phyloP scores from a whole-genome alignment of 345 rosid species.

The Moringa oleifera region DNA sequence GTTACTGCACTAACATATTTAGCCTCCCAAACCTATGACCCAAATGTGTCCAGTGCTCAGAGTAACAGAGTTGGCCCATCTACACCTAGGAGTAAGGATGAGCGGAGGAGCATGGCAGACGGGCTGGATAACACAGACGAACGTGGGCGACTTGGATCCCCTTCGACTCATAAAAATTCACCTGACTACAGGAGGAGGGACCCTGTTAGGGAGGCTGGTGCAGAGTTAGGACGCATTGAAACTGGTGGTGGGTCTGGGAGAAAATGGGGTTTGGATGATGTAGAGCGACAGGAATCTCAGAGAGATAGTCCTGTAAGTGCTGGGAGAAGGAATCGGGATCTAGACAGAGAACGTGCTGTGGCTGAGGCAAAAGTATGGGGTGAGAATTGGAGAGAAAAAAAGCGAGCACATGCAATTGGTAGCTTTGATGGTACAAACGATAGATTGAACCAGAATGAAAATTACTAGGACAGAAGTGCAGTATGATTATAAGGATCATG shows the following conservation, averaged over 20 bases:
- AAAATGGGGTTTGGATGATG: conserved; percentile 59
- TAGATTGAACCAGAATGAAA: conserved; percentile 16
- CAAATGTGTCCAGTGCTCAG: conserved; percentile 45
- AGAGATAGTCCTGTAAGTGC: conserved; percentile 65
- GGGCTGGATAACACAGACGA: conserved; percentile 77
- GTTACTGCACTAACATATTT: conserved; percentile 94
- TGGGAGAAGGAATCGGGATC: conserved; percentile 69
- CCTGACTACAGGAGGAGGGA: conserved; percentile 80
- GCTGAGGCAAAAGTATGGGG: conserved; percentile 99
- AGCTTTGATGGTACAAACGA: conserved; percentile 79
- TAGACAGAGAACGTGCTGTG: conserved; percentile 94
- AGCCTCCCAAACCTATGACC: conserved; percentile 90
- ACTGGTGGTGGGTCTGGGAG: conserved; percentile 76
- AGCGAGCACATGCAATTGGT: conserved; percentile 59
- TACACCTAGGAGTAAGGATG: conserved; percentile 62
- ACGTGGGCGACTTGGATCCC: conserved; percentile 56
- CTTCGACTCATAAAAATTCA: conserved; percentile 68
- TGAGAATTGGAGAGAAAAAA: conserved; percentile 92
- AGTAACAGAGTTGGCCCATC: conserved; percentile 68
- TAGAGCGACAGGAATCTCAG: conserved; percentile 62
- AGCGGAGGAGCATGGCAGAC: conserved; percentile 50
- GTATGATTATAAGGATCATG: conserved; percentile 16
- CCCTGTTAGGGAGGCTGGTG: conserved; percentile 45
- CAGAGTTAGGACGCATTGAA: conserved; percentile 59
- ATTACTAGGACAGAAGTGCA: not conserved